Evolutionary conservation across 192 early-diverging fungal genomes (phyloP), one percentile per base, ranked within the genome.

Genomic region (Umbelopsis ramanniana): DNA sequence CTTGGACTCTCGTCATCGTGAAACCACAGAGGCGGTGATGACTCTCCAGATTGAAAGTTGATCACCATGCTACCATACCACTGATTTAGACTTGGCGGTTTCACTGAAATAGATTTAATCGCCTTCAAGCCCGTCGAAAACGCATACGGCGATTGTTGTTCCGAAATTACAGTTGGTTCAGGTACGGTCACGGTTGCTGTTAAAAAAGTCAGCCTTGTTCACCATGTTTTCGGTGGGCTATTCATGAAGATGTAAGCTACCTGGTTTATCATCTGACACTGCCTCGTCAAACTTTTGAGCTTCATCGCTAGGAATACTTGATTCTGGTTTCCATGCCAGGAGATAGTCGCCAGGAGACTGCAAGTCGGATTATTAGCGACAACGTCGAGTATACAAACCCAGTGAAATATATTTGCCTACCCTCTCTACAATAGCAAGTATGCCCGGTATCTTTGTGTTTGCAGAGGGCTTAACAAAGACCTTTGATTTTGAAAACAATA

Each of bases 251-350:
- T 12, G 29, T 6, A 45, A 40, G n/a, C 14, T 7, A 68, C 40
- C 21, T 50, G 68, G 35, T 29, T 60, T 71, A 48, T 71, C 57
- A 17, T 43, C 50, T 69, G 67, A 55, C 48, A 14, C 78, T 69
- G 12, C 68, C 55, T 82, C 76, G 40, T 43, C 86, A 75, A 85
- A 88, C 0, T 85, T 76, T 76, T 93, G 85, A 22, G 79, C 76
- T 74, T 93, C 88, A 23, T 88, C 75, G 43, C 81, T 77, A 3
- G 88, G 82, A 40, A 91, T 82, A 54, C 83, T 76, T 0, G 88
- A 81, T 68, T 93, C 91, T 19, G 91, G 91, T 10, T 88, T 90
- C 91, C 91, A 93, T 3, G 89, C 87, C 17, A 93, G 74, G 60
- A 89, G 86, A 77, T 89, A 85, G 46, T 88, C 85, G 60, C 75